Evolutionary conservation across 352 stramenopile species (phyloP), one percentile per base, ranked within the genome.

Genomic region (Phytophthora pisi): DNA sequence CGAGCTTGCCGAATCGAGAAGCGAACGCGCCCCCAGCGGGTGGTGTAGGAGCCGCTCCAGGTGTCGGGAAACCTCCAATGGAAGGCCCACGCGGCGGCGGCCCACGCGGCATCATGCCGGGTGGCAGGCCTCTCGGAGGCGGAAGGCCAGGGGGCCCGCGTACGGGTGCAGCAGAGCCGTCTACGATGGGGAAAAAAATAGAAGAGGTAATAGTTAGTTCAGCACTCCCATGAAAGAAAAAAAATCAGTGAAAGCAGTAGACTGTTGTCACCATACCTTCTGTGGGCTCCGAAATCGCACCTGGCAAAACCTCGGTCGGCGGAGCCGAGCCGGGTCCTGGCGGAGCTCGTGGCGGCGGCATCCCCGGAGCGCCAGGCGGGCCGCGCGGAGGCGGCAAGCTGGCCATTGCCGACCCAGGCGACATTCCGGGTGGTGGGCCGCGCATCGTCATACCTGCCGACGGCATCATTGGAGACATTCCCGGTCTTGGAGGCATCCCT

Each of bases 1-100:
- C 82, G 1, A 98, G 79, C 57, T 97, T 97, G 13, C 93, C 94
- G 66, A 98, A 98, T 20, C 95, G 92, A 51, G 86, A 79, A 49
- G 61, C 70, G 50, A 95, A 88, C 10, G 84, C 84, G 4, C 81
- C 72, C 11, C 78, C 71, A 7, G 79, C 69, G 20, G 84, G 66
- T 47, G 62, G 73, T 53, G 65, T 68, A n/a, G 61, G 67, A 34
- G 73, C 42, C 51, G 68, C 62, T 1, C 53, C 63, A 50, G 54
- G 53, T 4, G 57, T 43, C 40, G 70, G 56, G 34, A 71, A 66
- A 15, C 74, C 55, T 23, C 66, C 64, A 9, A 28, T 18, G 4
- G 66, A 15, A 13, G 77, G 68, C 26, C 70, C 74, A 43, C 61
- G 61, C 20, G 66, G 20, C 6, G 79, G 69, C 20, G 72, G 67